Evolutionary conservation across 306 rosid genomes (phyloP).

Genomic region (Gastrolobium villosum): DNA sequence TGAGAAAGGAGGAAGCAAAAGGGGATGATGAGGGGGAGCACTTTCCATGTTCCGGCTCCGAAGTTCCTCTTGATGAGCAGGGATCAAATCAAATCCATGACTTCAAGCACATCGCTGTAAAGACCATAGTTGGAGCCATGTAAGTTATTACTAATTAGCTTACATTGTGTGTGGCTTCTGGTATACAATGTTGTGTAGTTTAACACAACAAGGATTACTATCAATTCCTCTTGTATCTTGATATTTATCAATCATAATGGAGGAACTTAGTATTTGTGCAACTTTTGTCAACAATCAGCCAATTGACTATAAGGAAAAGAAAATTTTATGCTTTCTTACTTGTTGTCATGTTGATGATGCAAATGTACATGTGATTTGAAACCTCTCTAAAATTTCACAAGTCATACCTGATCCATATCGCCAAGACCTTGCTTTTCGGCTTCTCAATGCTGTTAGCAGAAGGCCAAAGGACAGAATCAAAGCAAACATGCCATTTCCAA

Average conservation of each 20-base stretch:
- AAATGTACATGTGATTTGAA: conserved; percentile 26
- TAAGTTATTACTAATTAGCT: neutral
- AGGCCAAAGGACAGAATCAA: conserved; percentile 83
- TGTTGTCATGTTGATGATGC: conserved; percentile 1
- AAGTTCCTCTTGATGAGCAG: too few relatives aligned
- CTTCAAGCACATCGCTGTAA: neutral
- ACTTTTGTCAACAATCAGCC: conserved; percentile 12
- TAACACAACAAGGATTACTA: too few relatives aligned
- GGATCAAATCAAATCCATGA: neutral
- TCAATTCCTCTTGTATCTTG: too few relatives aligned
- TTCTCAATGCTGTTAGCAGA: conserved; percentile 71
- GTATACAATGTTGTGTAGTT: conserved; percentile 6
- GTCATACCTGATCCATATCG: conserved; percentile 76
- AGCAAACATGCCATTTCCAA: conserved; percentile 90
- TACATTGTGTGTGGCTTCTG: neutral
- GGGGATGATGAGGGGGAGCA: too few relatives aligned
- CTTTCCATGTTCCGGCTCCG: too few relatives aligned
- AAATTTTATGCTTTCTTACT: neutral
- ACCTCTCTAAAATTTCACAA: neutral
- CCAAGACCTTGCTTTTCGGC: conserved; percentile 88
- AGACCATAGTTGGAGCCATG: neutral
- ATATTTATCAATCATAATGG: conserved; percentile 27
- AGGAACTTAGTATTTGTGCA: conserved; percentile 8
- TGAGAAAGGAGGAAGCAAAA: neutral
- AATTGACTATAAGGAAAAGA: conserved; percentile 23